These are phyloP conservation scores for Fragilaria crotonensis DNA, from an alignment of 108 stramenopile species.

Conservation along the genomic window DNA sequence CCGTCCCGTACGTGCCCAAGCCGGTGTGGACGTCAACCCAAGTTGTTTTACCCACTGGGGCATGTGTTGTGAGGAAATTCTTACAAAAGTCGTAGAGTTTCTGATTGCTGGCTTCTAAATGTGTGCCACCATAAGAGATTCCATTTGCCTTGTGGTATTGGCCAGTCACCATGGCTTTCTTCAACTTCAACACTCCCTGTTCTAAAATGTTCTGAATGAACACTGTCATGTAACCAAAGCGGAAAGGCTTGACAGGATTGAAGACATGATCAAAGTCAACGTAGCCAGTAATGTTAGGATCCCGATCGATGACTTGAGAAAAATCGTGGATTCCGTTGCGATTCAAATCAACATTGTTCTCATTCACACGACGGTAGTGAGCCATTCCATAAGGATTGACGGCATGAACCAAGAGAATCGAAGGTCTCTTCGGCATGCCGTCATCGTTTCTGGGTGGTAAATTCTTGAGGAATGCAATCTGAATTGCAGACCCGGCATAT, in stretches of 20 bases:
- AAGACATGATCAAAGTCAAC: conserved; percentile 41
- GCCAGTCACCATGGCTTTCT: conserved; percentile 61
- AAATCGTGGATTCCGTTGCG: conserved; percentile 55
- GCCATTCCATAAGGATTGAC: conserved; percentile 81
- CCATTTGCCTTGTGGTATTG: conserved; percentile 68
- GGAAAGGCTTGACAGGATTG: conserved; percentile 4
- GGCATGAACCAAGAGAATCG: conserved; percentile 73
- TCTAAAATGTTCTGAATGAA: conserved; percentile 15
- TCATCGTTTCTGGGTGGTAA: conserved; percentile 7
- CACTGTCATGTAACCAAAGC: conserved; percentile 12
- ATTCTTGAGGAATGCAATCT: conserved; percentile 44
- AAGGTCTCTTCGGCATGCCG: conserved; percentile 17
- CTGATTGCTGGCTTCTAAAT: conserved; percentile 39
- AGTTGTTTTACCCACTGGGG: not conserved
- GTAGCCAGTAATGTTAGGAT: conserved; percentile 51
- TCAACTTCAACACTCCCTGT: conserved; percentile 41
- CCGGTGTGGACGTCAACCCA: conserved; percentile 88
- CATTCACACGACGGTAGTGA: conserved; percentile 64
- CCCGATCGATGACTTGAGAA: conserved; percentile 27
- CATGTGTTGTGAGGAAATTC: not conserved
- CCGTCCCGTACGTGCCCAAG: conserved; percentile 51
- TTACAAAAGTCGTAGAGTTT: conserved; percentile 18
- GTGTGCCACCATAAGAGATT: conserved; percentile 62
- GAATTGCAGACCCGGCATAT: conserved; percentile 72
- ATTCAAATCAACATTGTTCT: conserved; percentile 82